Percentiles rank a stretch among this genome's conserved stretches.
Evolutionary conservation across 1,284 basidiomycete species (phyloP).

Genomic region (Austroboletus niveus): DNA sequence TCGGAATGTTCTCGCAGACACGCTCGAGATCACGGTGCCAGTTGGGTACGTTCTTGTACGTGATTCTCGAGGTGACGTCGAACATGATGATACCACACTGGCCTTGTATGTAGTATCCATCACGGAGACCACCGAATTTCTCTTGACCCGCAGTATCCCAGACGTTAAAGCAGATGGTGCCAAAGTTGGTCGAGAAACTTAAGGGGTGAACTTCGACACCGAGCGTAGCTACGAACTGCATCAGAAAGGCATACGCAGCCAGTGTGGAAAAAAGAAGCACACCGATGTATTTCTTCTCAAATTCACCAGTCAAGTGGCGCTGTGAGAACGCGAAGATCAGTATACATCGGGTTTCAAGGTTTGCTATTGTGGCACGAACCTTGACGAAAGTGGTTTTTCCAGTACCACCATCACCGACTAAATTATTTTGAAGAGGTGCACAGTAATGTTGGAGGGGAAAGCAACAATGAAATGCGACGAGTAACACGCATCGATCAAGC

Average conservation of each 20-base stretch:
- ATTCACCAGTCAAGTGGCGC: constrained; percentile 99
- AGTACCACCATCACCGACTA: constrained; percentile 97
- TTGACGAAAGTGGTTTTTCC: constrained; percentile 99
- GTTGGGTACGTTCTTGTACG: constrained; percentile 99
- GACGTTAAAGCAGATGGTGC: constrained; percentile 99
- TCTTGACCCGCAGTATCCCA: constrained; percentile 99
- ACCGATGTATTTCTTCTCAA: constrained; percentile 99
- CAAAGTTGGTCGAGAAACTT: constrained; percentile 96
- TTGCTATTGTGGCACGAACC: constrained; percentile 42
- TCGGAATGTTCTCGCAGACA: constrained; percentile 99
- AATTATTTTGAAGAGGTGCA: constrained; percentile 22
- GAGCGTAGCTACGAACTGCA: constrained; percentile 75
- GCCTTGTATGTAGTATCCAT: constrained; percentile 98
- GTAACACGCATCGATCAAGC: constrained; percentile 26
- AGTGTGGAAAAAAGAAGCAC: constrained; percentile 26
- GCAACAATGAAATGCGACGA: constrained; percentile 25
- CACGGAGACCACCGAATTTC: constrained; percentile 98
- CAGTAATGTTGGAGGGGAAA: constrained; percentile 12
- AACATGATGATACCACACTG: constrained; percentile 99
- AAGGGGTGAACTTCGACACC: constrained; percentile 99
- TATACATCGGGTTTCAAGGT: constrained; percentile 40
- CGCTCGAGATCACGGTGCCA: constrained; percentile 99
- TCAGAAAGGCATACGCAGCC: constrained; percentile 13
- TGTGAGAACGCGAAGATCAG: constrained; percentile 53
- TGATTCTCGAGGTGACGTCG: constrained; percentile 99